phyloP scores from a whole-genome alignment of 768 basidiomycete genomes.

The Kwoniella pini region DNA sequence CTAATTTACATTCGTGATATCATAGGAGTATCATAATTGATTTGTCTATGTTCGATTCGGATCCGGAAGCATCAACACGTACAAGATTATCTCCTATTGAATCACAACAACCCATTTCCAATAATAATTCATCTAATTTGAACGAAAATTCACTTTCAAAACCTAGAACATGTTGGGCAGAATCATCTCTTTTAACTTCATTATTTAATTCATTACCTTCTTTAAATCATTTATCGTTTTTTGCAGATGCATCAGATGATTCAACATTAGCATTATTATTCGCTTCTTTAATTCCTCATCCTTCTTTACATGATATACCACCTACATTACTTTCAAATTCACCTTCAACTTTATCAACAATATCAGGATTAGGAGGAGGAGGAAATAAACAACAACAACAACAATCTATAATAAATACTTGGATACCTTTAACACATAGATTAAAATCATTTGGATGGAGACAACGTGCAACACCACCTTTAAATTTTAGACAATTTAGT shows the following conservation, averaged over 20 bases:
- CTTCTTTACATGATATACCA: constrained; percentile 32
- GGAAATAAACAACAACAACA: background rate
- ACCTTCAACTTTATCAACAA: constrained; percentile 22
- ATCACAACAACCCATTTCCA: constrained; percentile 5
- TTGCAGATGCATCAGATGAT: constrained; percentile 52
- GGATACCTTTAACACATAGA: constrained; percentile 30
- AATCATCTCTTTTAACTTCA: constrained; percentile 41
- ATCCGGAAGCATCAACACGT: constrained; percentile 20
- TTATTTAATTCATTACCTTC: constrained; percentile 42
- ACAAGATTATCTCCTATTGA: constrained; percentile 8
- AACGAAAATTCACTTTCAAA: background rate
- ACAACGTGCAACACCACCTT: constrained; percentile 46
- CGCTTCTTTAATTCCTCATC: constrained; percentile 40
- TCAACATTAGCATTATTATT: constrained; percentile 45
- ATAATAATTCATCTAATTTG: constrained; percentile 1
- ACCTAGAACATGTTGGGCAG: constrained; percentile 42
- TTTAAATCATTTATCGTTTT: constrained; percentile 49
- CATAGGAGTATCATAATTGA: constrained; percentile 49
- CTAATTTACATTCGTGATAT: constrained; percentile 1
- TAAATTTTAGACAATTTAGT: constrained; percentile 35
- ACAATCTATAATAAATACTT: background rate
- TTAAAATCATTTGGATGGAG: constrained; percentile 50
- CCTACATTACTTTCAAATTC: constrained; percentile 23
- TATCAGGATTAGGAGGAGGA: background rate
- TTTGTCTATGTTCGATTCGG: constrained; percentile 50